Percentiles rank a stretch among this genome's conserved stretches.
These are phyloP conservation scores for Candida nonsorbophila DNA, from an alignment of 805 yeast species.

Conservation along the genomic window DNA sequence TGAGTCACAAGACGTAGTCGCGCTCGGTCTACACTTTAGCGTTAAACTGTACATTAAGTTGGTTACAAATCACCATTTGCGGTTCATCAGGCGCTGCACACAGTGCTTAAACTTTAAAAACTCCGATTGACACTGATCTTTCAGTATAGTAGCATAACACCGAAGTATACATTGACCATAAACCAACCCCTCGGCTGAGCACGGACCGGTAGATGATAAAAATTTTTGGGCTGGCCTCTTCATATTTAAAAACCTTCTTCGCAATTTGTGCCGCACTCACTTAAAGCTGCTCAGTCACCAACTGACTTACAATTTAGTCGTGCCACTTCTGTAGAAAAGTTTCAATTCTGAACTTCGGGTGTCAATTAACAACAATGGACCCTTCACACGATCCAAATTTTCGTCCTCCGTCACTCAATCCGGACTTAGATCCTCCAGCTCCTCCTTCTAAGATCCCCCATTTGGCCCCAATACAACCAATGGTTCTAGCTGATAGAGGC, in stretches of 20 bases:
- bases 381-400: conserved; percentile 91
- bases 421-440: conserved; percentile 57
- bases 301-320: too few species aligned
- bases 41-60: neutral
- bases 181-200: conserved; percentile 37
- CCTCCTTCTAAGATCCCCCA: conserved; percentile 67
- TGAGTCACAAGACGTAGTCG: neutral
- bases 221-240: conserved; percentile 40
- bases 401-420: conserved; percentile 73
- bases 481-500: conserved; percentile 70
- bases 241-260: too few species aligned
- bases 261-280: too few species aligned
- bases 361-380: too few species aligned
- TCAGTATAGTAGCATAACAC: conserved; percentile 44
- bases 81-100: conserved; percentile 22
- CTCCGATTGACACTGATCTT: conserved; percentile 50
- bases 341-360: too few species aligned
- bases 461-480: conserved; percentile 71
- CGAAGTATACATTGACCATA: conserved; percentile 55
- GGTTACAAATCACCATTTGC: conserved; percentile 11
- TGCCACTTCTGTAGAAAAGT: too few species aligned
- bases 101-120: conserved; percentile 47
- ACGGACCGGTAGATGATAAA: conserved; percentile 32
- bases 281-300: too few species aligned
- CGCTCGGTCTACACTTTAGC: neutral